Percentiles rank a stretch among this genome's conserved stretches.
These are phyloP conservation scores for Termitomyces eurrhizus DNA, from an alignment of 768 basidiomycete genomes.

Conservation along the genomic window DNA sequence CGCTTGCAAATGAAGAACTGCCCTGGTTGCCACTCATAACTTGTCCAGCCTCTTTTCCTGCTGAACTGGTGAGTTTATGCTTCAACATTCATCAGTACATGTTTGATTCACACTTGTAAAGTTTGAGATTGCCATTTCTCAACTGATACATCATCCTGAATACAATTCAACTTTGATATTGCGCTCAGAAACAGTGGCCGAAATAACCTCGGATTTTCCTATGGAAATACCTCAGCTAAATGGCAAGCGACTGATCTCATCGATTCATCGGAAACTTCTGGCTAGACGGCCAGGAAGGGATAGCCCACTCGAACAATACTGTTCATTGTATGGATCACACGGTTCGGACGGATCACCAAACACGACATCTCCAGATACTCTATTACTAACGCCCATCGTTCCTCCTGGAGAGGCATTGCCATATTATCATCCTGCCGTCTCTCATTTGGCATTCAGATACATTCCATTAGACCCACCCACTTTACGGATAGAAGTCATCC, in stretches of 20 bases:
- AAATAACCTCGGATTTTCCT: slow-evolving; percentile 32
- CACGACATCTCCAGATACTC: slow-evolving; percentile 14
- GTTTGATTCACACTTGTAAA: slow-evolving; percentile 20
- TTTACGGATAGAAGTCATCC: slow-evolving; percentile 58
- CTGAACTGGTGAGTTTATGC: slow-evolving; percentile 34
- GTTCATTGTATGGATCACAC: slow-evolving; percentile 57
- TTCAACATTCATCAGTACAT: not conserved
- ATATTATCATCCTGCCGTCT: slow-evolving; percentile 87
- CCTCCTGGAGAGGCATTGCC: slow-evolving; percentile 50
- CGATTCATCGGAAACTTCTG: slow-evolving; percentile 64
- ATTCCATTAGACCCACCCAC: slow-evolving; percentile 29
- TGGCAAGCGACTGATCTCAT: slow-evolving; percentile 37
- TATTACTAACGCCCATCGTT: slow-evolving; percentile 61
- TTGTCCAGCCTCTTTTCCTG: slow-evolving; percentile 39
- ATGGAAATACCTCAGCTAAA: slow-evolving; percentile 31
- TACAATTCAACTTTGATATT: slow-evolving; percentile 91
- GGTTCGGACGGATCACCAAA: slow-evolving; percentile 3
- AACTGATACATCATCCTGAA: slow-evolving; percentile 85
- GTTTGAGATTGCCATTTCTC: slow-evolving; percentile 72
- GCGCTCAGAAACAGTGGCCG: slow-evolving; percentile 65
- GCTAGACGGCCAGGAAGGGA: slow-evolving; percentile 81
- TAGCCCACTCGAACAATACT: slow-evolving; percentile 67
- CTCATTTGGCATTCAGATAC: slow-evolving; percentile 80
- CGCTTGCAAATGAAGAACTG: not conserved
- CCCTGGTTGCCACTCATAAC: slow-evolving; percentile 33